phyloP scores from a whole-genome alignment of 148 eudicot species.

The Limonium bicolor region DNA sequence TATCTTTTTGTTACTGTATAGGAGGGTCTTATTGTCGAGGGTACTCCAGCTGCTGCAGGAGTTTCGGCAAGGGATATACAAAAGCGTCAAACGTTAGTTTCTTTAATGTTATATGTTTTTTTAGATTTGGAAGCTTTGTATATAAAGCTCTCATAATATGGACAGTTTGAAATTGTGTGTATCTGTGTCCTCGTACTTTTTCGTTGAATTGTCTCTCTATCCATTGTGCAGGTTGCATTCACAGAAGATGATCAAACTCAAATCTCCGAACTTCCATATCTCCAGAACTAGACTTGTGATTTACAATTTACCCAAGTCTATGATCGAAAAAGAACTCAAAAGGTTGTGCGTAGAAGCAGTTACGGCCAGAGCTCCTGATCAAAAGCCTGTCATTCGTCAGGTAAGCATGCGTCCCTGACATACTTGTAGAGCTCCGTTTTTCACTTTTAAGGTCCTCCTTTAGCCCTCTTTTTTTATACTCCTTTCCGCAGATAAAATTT shows the following conservation, averaged over 20 bases:
- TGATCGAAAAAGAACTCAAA: slow-evolving; percentile 53
- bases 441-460: background rate
- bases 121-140: background rate
- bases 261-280: slow-evolving; percentile 84
- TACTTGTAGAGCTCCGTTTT: background rate
- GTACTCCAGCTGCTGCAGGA: slow-evolving; percentile 90
- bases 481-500: slow-evolving; percentile 60
- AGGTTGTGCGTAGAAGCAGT: slow-evolving; percentile 69
- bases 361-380: slow-evolving; percentile 77
- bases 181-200: background rate
- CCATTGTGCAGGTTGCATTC: slow-evolving; percentile 50
- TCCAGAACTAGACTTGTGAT: slow-evolving; percentile 81
- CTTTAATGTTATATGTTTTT: too few species aligned
- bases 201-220: slow-evolving; percentile 11
- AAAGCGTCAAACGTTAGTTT: slow-evolving; percentile 75
- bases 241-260: slow-evolving; percentile 60
- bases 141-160: background rate
- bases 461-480: background rate
- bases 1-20: slow-evolving; percentile 8
- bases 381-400: slow-evolving; percentile 73
- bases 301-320: slow-evolving; percentile 77
- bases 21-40: slow-evolving; percentile 93
- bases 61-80: slow-evolving; percentile 71
- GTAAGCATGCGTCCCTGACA: too few species aligned
- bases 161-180: slow-evolving; percentile 7